A percentile compares a stretch with the other conserved stretches of the same genome.
phyloP scores from a whole-genome alignment of 345 rosid species.

The Linum tenue region DNA sequence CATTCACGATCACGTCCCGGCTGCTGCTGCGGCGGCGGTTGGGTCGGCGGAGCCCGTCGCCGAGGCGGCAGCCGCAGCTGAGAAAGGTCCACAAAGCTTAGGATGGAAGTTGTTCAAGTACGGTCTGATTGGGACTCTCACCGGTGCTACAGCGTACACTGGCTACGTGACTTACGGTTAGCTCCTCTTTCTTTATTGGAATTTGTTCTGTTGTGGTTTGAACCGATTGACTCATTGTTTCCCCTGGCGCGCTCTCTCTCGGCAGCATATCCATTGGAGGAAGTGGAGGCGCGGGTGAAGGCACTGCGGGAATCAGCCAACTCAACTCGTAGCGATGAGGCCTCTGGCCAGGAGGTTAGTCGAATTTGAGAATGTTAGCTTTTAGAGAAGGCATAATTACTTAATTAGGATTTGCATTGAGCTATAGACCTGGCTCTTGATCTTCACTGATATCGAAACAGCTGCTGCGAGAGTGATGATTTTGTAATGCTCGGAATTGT shows the following conservation, averaged over 20 bases:
- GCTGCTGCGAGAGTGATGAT: neutral
- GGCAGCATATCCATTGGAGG: constrained; percentile 63
- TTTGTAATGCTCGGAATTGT: neutral
- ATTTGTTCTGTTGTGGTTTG: neutral
- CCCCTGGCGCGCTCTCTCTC: constrained; percentile 1
- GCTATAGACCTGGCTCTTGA: constrained; percentile 1
- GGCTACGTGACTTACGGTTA: constrained; percentile 63
- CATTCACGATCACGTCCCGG: constrained; percentile 31
- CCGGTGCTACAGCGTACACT: constrained; percentile 47
- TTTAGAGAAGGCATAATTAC: neutral
- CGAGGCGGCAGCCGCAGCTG: neutral
- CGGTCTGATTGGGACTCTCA: constrained; percentile 39
- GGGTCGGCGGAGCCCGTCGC: constrained; percentile 17
- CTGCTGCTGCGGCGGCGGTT: constrained; percentile 23
- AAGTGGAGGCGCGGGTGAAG: constrained; percentile 62
- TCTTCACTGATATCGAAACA: neutral
- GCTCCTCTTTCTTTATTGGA: constrained; percentile 5
- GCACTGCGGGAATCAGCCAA: constrained; percentile 48
- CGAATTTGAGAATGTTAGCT: neutral
- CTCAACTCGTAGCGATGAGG: constrained; percentile 24
- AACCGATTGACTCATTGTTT: neutral
- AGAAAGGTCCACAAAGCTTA: constrained; percentile 24
- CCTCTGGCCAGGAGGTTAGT: constrained; percentile 50
- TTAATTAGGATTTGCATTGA: neutral
- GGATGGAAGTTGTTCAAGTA: constrained; percentile 48